Evolutionary conservation across 2,329 filamentous ascomycete species (phyloP).

Genomic region (Trichoderma cornu-damae): DNA sequence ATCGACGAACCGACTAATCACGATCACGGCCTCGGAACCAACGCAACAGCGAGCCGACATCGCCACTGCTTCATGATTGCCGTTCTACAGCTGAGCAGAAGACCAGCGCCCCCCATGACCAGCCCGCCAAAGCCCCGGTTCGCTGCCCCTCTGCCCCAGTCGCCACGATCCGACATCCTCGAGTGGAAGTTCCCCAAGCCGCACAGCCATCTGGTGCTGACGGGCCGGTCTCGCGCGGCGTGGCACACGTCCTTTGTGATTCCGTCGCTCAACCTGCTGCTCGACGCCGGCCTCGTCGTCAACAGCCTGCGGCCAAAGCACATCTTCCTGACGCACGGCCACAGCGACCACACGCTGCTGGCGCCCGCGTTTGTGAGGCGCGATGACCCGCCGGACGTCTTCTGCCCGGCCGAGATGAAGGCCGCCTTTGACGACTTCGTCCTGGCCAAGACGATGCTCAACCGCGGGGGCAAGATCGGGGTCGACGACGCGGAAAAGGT

Average conservation of each 20-base stretch:
- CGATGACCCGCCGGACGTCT: conserved; percentile 43
- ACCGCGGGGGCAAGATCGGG: conserved; percentile 35
- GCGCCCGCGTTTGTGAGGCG: conserved; percentile 41
- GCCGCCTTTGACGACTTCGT: conserved; percentile 38
- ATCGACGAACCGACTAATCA: too few species aligned
- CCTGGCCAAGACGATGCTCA: conserved; percentile 39
- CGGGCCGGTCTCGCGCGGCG: conserved; percentile 44
- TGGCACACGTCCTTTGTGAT: conserved; percentile 50
- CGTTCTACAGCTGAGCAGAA: too few species aligned
- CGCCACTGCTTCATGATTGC: too few species aligned
- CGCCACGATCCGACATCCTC: conserved; percentile 40
- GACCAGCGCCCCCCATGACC: not conserved
- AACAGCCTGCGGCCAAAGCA: conserved; percentile 44
- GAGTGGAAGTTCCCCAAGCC: conserved; percentile 44
- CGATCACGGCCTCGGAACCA: too few species aligned
- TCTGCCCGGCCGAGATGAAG: conserved; percentile 40
- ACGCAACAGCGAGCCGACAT: too few species aligned
- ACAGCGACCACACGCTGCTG: conserved; percentile 43
- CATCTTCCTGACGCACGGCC: conserved; percentile 47
- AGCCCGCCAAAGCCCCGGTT: conserved; percentile 27
- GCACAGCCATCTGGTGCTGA: conserved; percentile 38
- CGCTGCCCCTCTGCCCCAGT: conserved; percentile 41
- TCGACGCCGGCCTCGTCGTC: conserved; percentile 45
- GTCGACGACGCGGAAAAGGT: conserved; percentile 26
- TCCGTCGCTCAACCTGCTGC: conserved; percentile 45